Evolutionary conservation across 148 eudicot species (phyloP).

Genomic region (Selenicereus undatus): DNA sequence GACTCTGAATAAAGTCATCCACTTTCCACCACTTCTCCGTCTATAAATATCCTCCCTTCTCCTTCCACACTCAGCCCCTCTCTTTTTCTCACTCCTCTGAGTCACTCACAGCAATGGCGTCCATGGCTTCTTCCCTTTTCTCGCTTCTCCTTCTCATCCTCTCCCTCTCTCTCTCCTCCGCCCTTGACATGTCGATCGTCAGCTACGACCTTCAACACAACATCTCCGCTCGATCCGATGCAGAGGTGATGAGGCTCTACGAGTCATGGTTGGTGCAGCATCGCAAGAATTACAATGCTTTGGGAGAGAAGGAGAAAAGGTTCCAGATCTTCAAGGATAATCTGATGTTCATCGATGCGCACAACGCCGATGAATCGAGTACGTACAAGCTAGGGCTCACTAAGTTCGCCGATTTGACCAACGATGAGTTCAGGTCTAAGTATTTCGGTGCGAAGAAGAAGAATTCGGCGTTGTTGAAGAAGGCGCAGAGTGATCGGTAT

Average conservation of each 20-base stretch:
- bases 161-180: slow-evolving; percentile 36
- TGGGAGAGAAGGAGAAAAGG: slow-evolving; percentile 63
- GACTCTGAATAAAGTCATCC: not conserved
- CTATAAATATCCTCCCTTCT: not conserved
- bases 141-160: slow-evolving; percentile 26
- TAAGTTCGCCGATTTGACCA: slow-evolving; percentile 70
- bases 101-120: slow-evolving; percentile 16
- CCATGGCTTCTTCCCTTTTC: not conserved
- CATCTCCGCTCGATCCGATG: slow-evolving; percentile 29
- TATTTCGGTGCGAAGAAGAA: slow-evolving; percentile 36
- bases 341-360: slow-evolving; percentile 44
- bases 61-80: not conserved
- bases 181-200: slow-evolving; percentile 68
- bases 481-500: slow-evolving; percentile 41
- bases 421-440: slow-evolving; percentile 60
- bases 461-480: not conserved
- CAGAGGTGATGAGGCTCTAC: slow-evolving; percentile 41
- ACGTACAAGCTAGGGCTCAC: slow-evolving; percentile 58
- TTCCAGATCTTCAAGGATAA: slow-evolving; percentile 74
- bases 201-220: slow-evolving; percentile 42
- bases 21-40: not conserved
- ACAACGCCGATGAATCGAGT: slow-evolving; percentile 30
- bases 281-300: slow-evolving; percentile 48
- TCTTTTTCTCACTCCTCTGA: not conserved
- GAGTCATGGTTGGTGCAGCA: slow-evolving; percentile 63